Evolutionary conservation across 192 early-diverging fungal genomes (phyloP).

Genomic region (Glomus cerebriforme): DNA sequence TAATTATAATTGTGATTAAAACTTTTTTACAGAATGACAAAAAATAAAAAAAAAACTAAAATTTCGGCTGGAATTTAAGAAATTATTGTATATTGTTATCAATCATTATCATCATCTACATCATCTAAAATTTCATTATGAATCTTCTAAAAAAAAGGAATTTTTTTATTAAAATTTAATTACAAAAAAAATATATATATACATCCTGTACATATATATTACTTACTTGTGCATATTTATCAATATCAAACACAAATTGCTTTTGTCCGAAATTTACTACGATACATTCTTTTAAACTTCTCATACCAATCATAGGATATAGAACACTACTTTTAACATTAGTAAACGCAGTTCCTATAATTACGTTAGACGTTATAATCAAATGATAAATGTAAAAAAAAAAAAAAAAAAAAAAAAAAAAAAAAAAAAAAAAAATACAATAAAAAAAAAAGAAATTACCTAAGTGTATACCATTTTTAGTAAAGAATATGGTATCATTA

Average conservation of each 20-base stretch:
- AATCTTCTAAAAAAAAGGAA: too few relatives aligned
- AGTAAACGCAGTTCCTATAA: not conserved
- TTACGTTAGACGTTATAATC: not conserved
- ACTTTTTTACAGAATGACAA: too few relatives aligned
- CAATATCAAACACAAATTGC: conserved; percentile 74
- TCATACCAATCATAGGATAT: conserved; percentile 73
- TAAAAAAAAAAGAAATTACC: conserved; percentile 44
- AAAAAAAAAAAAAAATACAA: not conserved
- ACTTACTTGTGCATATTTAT: conserved; percentile 55
- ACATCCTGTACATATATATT: too few relatives aligned
- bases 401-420: not conserved
- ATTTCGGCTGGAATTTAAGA: too few relatives aligned
- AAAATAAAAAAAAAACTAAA: too few relatives aligned
- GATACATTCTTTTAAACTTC: conserved; percentile 69
- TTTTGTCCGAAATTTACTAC: conserved; percentile 76
- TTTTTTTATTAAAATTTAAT: too few relatives aligned
- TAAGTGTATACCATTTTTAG: conserved; percentile 87
- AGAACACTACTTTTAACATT: conserved; percentile 30
- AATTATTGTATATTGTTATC: too few relatives aligned
- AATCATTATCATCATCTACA: too few relatives aligned
- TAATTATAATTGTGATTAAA: too few relatives aligned
- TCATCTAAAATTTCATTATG: too few relatives aligned
- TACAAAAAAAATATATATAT: too few relatives aligned
- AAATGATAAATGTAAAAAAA: not conserved
- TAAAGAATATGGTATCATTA: conserved; percentile 77